These are phyloP conservation scores for Citrus unshiu DNA, from an alignment of 345 rosid genomes.

Conservation along the genomic window DNA sequence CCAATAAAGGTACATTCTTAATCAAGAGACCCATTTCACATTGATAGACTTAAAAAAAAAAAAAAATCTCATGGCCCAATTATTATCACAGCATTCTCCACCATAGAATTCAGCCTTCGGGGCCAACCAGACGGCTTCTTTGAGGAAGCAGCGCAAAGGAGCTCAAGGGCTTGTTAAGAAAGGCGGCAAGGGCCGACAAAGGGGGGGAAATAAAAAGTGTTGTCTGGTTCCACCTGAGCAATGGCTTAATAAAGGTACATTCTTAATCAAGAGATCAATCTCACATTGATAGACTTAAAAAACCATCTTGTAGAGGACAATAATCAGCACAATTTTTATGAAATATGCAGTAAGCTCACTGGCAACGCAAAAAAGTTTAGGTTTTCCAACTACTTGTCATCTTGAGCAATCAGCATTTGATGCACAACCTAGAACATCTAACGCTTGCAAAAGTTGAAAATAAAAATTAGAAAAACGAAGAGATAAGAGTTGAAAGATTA, in stretches of 20 bases:
- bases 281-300: not conserved
- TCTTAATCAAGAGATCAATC: not conserved
- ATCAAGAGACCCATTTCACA: not conserved
- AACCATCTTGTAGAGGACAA: not conserved
- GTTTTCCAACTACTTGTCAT: not conserved
- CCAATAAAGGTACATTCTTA: not conserved
- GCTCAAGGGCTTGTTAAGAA: too few species aligned
- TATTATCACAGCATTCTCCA: too few species aligned
- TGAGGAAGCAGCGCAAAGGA: too few species aligned
- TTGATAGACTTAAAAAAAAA: not conserved
- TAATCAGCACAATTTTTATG: not conserved
- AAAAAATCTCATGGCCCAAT: not conserved
- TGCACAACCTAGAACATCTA: not conserved
- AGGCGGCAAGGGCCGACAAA: too few species aligned
- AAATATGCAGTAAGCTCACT: not conserved
- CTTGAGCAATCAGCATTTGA: not conserved
- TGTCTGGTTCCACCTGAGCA: too few species aligned
- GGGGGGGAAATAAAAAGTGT: too few species aligned
- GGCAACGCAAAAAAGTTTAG: not conserved
- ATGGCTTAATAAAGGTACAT: not conserved
- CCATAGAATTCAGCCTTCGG: too few species aligned
- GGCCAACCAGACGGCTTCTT: too few species aligned
- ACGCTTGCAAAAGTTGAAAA: not conserved
- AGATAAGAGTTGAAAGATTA: conserved; percentile 15
- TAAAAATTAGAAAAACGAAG: not conserved